Conservation (phyloP, 176 grass and related monocot species). For the Eleusine coracana region DNA sequence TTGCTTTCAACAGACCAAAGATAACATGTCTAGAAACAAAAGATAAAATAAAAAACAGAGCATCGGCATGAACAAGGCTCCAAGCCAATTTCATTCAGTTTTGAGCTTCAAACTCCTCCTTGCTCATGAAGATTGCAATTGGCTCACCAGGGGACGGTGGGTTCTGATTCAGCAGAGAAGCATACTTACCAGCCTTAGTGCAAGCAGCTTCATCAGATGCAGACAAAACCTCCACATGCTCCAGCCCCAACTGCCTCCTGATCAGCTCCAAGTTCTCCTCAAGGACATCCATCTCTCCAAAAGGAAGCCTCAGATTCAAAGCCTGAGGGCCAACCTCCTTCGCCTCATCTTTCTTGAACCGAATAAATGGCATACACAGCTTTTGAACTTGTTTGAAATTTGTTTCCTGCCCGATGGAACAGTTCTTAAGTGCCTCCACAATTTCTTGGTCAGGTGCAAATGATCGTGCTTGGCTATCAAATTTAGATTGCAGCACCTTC, state of each 20-base stretch:
- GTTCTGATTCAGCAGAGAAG: constrained; percentile 53
- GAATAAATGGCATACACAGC: constrained; percentile 82
- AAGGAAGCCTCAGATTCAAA: constrained; percentile 72
- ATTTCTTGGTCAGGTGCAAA: constrained; percentile 74
- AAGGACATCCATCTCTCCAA: constrained; percentile 67
- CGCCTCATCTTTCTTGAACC: constrained; percentile 71
- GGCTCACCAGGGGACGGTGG: constrained; percentile 72
- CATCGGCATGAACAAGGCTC: no score
- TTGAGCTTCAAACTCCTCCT: constrained; percentile 43
- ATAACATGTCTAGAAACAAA: no score
- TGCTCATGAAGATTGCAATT: constrained; percentile 63
- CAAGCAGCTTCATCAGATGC: constrained; percentile 41
- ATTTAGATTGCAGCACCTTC: constrained; percentile 63
- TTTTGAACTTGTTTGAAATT: constrained; percentile 80
- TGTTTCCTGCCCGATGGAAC: constrained; percentile 46
- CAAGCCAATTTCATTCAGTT: background rate
- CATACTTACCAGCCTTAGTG: constrained; percentile 49
- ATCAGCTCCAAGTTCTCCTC: constrained; percentile 66
- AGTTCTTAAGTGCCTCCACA: constrained; percentile 51
- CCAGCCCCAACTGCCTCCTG: constrained; percentile 67
- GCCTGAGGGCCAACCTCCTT: constrained; percentile 51
- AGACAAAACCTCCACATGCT: constrained; percentile 56
- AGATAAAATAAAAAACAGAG: no score
- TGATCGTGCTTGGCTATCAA: constrained; percentile 41
- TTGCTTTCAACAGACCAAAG: no score